phyloP scores from a whole-genome alignment of 345 rosid genomes.

The Jatropha curcas region DNA sequence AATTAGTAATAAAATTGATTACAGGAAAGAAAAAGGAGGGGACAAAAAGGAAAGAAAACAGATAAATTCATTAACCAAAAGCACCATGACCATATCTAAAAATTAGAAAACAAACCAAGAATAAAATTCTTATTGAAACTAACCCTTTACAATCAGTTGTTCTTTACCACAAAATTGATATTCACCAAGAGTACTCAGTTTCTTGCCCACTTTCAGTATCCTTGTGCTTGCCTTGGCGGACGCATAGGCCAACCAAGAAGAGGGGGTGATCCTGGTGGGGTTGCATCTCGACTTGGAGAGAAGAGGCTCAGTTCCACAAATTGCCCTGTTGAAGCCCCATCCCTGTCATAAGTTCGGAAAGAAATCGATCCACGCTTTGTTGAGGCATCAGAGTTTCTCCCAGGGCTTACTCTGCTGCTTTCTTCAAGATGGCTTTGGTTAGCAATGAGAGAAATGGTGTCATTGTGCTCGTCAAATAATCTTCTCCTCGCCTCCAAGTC shows the following conservation, averaged over 20 bases:
- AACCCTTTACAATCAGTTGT: constrained; percentile 73
- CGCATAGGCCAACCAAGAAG: constrained; percentile 66
- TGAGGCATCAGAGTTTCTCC: constrained; percentile 60
- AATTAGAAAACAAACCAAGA: constrained; percentile 39
- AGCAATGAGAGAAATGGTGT: constrained; percentile 56
- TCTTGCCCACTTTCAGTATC: constrained; percentile 28
- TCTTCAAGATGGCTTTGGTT: constrained; percentile 50
- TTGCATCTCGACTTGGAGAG: constrained; percentile 53
- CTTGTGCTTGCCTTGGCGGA: constrained; percentile 31
- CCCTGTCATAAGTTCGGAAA: constrained; percentile 48
- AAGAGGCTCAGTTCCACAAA: constrained; percentile 70
- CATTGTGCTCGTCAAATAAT: constrained; percentile 45
- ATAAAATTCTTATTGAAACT: constrained; percentile 55
- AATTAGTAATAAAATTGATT: constrained; percentile 23
- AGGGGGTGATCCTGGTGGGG: constrained; percentile 56
- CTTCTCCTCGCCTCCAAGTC: constrained; percentile 68
- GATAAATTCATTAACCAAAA: constrained; percentile 32
- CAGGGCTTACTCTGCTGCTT: constrained; percentile 45
- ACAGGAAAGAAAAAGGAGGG: constrained; percentile 23
- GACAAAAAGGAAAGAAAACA: not conserved
- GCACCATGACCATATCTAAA: constrained; percentile 43
- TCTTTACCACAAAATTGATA: constrained; percentile 73
- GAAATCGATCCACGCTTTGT: constrained; percentile 66
- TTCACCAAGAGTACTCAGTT: constrained; percentile 37
- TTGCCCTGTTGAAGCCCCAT: constrained; percentile 44